Percentiles rank a stretch among this genome's conserved stretches.
Conservation (phyloP, 1,284 basidiomycete genomes). For the Cerrena zonata region DNA sequence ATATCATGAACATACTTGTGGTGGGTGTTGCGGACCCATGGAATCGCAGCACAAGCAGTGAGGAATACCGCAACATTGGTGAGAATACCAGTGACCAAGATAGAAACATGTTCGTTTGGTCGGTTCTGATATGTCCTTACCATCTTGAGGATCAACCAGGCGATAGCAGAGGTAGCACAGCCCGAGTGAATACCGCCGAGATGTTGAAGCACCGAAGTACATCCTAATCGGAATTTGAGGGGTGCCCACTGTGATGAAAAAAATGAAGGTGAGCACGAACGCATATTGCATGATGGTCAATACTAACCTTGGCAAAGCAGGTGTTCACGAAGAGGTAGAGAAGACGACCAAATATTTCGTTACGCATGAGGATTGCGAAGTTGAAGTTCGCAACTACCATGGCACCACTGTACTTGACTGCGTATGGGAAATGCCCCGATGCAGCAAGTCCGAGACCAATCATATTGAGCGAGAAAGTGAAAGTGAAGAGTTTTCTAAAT, state of each 20-base stretch:
- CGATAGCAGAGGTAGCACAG: conserved; percentile 60
- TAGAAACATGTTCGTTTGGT: conserved; percentile 43
- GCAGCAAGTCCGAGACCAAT: conserved; percentile 55
- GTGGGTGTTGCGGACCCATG: conserved; percentile 69
- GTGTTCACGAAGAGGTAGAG: conserved; percentile 48
- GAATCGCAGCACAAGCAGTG: conserved; percentile 56
- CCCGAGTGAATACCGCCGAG: conserved; percentile 73
- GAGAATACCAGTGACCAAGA: conserved; percentile 54
- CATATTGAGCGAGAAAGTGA: conserved; percentile 54
- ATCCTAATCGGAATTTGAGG: conserved; percentile 61
- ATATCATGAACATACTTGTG: conserved; percentile 53
- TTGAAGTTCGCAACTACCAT: conserved; percentile 53
- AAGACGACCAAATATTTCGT: conserved; percentile 52
- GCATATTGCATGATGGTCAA: not conserved
- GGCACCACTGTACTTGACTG: conserved; percentile 51
- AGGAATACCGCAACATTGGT: conserved; percentile 52
- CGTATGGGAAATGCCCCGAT: conserved; percentile 62
- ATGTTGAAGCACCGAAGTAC: conserved; percentile 70
- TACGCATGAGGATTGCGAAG: conserved; percentile 49
- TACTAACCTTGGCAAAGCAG: conserved; percentile 53
- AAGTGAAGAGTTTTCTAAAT: conserved; percentile 61
- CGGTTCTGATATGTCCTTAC: conserved; percentile 47
- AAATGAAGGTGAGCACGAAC: not conserved
- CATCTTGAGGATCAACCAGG: conserved; percentile 61
- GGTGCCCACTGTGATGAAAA: conserved; percentile 54